Percentiles rank a stretch among this genome's conserved stretches.
Evolutionary conservation across 2,329 filamentous ascomycete species (phyloP).

Genomic region (Periconia macrospinosa): DNA sequence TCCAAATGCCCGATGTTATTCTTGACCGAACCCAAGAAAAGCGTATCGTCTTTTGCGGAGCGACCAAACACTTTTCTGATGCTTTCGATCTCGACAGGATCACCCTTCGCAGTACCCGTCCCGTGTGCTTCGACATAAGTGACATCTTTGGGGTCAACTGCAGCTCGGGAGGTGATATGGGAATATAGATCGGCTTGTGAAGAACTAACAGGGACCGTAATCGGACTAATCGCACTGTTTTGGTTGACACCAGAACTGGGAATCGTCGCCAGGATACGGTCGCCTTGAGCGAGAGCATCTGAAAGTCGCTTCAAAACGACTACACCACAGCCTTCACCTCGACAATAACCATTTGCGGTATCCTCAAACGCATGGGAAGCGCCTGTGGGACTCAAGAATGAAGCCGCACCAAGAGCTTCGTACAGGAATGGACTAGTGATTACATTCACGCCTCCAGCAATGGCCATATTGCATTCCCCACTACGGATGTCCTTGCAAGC

Average conservation of each 20-base stretch:
- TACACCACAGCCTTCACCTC: constrained; percentile 59
- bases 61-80: constrained; percentile 15
- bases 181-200: constrained; percentile 37
- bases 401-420: constrained; percentile 34
- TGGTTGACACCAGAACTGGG: constrained; percentile 27
- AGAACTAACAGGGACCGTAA: constrained; percentile 46
- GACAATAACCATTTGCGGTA: constrained; percentile 64
- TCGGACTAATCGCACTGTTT: constrained; percentile 18
- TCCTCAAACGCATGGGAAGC: constrained; percentile 46
- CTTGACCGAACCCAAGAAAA: constrained; percentile 36
- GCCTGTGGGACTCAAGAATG: constrained; percentile 31
- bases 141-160: constrained; percentile 33
- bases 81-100: constrained; percentile 24
- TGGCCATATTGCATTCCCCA: constrained; percentile 17
- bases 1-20: constrained; percentile 39
- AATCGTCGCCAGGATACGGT: constrained; percentile 31
- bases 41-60: neutral
- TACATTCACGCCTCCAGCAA: constrained; percentile 29
- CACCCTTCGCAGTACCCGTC: constrained; percentile 57
- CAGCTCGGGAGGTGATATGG: constrained; percentile 39
- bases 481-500: constrained; percentile 23
- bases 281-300: constrained; percentile 19
- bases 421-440: constrained; percentile 44
- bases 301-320: constrained; percentile 28
- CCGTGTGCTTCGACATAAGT: constrained; percentile 34